A percentile compares a stretch with the other conserved stretches of the same genome.
These are phyloP conservation scores for Entoloma clypeatum DNA, from an alignment of 1,284 basidiomycete genomes.

Conservation along the genomic window DNA sequence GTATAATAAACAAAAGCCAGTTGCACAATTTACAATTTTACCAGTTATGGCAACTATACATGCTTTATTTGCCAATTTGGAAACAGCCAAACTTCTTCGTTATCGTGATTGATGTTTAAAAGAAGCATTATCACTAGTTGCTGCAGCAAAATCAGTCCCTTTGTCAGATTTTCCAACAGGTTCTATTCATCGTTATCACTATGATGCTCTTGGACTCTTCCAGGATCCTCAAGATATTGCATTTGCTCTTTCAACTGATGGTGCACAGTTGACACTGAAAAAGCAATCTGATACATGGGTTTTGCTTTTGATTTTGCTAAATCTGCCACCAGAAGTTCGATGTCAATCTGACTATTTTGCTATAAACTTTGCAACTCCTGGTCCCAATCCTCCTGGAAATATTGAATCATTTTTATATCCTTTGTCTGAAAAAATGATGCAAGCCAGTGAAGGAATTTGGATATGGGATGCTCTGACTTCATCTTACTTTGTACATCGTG, in stretches of 20 bases:
- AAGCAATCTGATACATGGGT: constrained; percentile 31
- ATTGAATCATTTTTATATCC: constrained; percentile 28
- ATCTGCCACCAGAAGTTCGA: constrained; percentile 23
- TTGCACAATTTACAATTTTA: constrained; percentile 23
- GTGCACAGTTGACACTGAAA: constrained; percentile 30
- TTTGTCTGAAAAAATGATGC: constrained; percentile 25
- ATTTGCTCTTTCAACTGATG: constrained; percentile 29
- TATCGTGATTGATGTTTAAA: constrained; percentile 22
- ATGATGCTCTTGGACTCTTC: constrained; percentile 20
- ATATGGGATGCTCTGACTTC: constrained; percentile 29
- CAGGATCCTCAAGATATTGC: constrained; percentile 23
- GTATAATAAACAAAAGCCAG: constrained; percentile 10
- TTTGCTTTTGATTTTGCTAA: constrained; percentile 24
- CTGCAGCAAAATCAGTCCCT: too few relatives aligned
- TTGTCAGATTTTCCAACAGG: constrained; percentile 25
- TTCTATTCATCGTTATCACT: constrained; percentile 20
- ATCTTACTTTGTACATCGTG: constrained; percentile 22
- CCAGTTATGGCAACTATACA: constrained; percentile 23
- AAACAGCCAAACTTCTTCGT: constrained; percentile 20
- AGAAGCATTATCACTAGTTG: constrained; percentile 18
- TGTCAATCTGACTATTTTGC: constrained; percentile 21
- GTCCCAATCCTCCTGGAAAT: constrained; percentile 27
- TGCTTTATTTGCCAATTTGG: constrained; percentile 26
- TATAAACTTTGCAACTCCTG: constrained; percentile 25
- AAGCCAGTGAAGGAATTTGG: constrained; percentile 26